Evolutionary conservation across 2,329 filamentous ascomycete genomes (phyloP), one percentile per base, ranked within the genome.

Genomic region (Thelonectria olida): DNA sequence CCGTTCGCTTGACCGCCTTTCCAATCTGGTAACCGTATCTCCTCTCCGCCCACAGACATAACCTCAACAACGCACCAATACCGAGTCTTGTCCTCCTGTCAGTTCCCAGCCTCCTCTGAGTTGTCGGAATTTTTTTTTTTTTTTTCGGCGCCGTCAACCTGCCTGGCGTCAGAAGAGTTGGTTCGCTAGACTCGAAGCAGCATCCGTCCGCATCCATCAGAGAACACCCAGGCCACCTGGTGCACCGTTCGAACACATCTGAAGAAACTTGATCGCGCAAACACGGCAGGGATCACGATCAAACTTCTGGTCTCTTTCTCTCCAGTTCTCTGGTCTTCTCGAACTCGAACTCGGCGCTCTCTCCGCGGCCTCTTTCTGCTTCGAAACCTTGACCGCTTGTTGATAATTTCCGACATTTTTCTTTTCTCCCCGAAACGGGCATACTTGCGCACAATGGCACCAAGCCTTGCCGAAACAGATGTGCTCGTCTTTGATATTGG

Each of bases 401-500:
- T 60, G 17, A 31, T 39, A 27, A 59, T 53, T 56, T 58, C 60
- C 55, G 44, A 54, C 56, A 52, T 70, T 61, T 64, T 63, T 31
- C 62, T 64, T 54, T 54, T 41, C 27, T 63, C 51, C 57, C 64
- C 54, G 42, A 59, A 53, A 34, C 47, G 48, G 4, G 34, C 52
- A 44, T 45, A 56, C 50, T 28, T 44, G 23, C 42, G 48, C 48
- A 64, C 60, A 23, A 67, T 72, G 67, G 62, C 67, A 45, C 63
- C 65, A 57, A 71, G 67, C 51, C 70, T 76, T 41, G 67, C 65
- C 45, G 65, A 72, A 31, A 73, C 71, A 54, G 72, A 77, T 51
- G 67, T 77, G 22, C 58, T 78, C 27, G 63, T 78, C 25, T 76
- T 78, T 48, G 76, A 78, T 45, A 78, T 78, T 65, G 76, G 76